These are phyloP conservation scores for Arctium minus DNA, from an alignment of 129 eudicot species.

Conservation along the genomic window DNA sequence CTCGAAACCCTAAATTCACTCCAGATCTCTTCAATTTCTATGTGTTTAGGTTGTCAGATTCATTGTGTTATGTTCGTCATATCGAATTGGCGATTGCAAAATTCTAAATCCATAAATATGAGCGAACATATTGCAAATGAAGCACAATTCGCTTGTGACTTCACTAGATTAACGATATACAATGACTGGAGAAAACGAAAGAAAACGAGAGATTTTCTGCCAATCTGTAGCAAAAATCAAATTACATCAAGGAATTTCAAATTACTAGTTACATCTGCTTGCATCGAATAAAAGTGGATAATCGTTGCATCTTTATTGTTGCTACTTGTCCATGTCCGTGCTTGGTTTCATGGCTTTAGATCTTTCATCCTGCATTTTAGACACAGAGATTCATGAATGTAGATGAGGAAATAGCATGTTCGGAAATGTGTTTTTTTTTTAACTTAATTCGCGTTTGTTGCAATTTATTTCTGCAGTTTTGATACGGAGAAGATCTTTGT, in stretches of 20 bases:
- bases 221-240: conserved; percentile 10
- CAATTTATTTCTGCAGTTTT: neutral
- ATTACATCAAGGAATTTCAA: conserved; percentile 20
- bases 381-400: neutral
- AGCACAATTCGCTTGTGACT: conserved; percentile 16
- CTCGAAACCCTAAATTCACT: neutral
- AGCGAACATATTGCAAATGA: conserved; percentile 1
- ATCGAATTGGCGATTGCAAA: neutral
- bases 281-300: conserved; percentile 18
- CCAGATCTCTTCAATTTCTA: neutral
- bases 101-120: neutral
- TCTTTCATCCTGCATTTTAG: conserved; percentile 40
- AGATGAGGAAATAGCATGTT: neutral
- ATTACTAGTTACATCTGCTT: conserved; percentile 23
- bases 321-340: conserved; percentile 20
- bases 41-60: conserved; percentile 1
- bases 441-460: neutral
- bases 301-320: conserved; percentile 34
- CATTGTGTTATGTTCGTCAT: neutral
- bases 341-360: conserved; percentile 3
- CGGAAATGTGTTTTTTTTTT: neutral
- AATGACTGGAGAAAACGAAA: neutral
- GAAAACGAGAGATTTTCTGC: conserved; percentile 10
- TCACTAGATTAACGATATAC: conserved; percentile 1
- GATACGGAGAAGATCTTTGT: neutral